A percentile compares a stretch with the other conserved stretches of the same genome.
These are phyloP conservation scores for Chalciporus piperatus DNA, from an alignment of 768 basidiomycete genomes.

Conservation along the genomic window DNA sequence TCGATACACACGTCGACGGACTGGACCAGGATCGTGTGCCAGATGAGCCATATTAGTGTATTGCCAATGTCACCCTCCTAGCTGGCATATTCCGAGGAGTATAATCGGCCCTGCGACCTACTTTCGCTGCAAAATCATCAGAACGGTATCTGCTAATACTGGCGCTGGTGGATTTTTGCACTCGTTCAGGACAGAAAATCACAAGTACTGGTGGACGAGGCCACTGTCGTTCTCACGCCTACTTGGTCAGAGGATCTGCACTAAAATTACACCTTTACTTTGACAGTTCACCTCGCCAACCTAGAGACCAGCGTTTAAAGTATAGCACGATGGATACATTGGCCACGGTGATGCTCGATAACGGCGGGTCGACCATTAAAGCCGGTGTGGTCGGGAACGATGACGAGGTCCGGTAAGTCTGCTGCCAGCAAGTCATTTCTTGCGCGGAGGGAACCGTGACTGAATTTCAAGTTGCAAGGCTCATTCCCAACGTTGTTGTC, in stretches of 20 bases:
- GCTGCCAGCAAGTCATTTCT: background rate
- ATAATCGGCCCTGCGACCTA: background rate
- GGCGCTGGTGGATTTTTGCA: background rate
- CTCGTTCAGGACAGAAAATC: no score
- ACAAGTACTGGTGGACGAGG: no score
- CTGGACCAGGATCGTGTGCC: background rate
- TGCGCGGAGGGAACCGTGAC: background rate
- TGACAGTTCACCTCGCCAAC: background rate
- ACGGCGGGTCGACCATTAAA: conserved; percentile 84
- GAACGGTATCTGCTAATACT: background rate
- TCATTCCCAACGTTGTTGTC: conserved; percentile 78
- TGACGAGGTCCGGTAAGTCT: conserved; percentile 27
- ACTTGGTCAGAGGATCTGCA: background rate
- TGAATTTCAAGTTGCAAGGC: conserved; percentile 37
- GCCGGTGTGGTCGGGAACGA: conserved; percentile 48
- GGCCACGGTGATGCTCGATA: conserved; percentile 73
- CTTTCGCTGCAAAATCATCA: background rate
- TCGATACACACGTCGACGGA: conserved; percentile 1
- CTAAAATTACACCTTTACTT: background rate
- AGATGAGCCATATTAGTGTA: background rate
- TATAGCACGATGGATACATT: conserved; percentile 9
- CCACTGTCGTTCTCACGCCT: conserved; percentile 11
- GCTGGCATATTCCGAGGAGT: conserved; percentile 12
- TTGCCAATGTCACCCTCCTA: conserved; percentile 3
- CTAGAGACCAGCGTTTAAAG: background rate